These are phyloP conservation scores for Saksenaea vasiformis DNA, from an alignment of 371 early-diverging fungal genomes.

Conservation along the genomic window DNA sequence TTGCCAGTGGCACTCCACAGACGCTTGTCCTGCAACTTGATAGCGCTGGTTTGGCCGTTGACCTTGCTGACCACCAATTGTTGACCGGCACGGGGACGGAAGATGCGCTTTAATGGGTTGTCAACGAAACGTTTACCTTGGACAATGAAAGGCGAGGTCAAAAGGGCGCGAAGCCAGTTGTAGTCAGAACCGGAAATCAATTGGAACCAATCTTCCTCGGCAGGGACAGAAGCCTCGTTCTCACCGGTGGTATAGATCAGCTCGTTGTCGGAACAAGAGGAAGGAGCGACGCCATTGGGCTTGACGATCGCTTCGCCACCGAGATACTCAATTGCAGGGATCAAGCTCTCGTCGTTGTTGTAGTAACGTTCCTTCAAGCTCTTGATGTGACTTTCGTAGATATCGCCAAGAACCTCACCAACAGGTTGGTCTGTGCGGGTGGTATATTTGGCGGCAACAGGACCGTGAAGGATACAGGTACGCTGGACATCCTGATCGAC, in stretches of 20 bases:
- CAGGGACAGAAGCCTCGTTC: slow-evolving; percentile 63
- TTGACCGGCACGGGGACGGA: slow-evolving; percentile 85
- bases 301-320: slow-evolving; percentile 58
- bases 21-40: slow-evolving; percentile 67
- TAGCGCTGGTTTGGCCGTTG: slow-evolving; percentile 39
- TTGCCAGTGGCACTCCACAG: slow-evolving; percentile 62
- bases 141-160: slow-evolving; percentile 81
- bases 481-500: slow-evolving; percentile 90
- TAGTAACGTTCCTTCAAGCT: slow-evolving; percentile 82
- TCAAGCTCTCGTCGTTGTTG: slow-evolving; percentile 57
- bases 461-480: slow-evolving; percentile 95
- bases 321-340: slow-evolving; percentile 86
- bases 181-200: slow-evolving; percentile 69
- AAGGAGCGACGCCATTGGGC: slow-evolving; percentile 17
- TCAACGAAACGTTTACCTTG: slow-evolving; percentile 76
- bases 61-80: slow-evolving; percentile 67
- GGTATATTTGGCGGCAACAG: slow-evolving; percentile 84
- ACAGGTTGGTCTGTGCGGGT: slow-evolving; percentile 86
- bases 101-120: slow-evolving; percentile 79
- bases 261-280: slow-evolving; percentile 36
- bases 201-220: slow-evolving; percentile 73
- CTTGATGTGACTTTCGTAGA: slow-evolving; percentile 83
- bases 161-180: slow-evolving; percentile 88
- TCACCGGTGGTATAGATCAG: slow-evolving; percentile 61
- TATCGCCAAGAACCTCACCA: slow-evolving; percentile 86